Evolutionary conservation across 305 asterid genomes (phyloP), one percentile per base, ranked within the genome.

Genomic region (Andrographis paniculata): DNA sequence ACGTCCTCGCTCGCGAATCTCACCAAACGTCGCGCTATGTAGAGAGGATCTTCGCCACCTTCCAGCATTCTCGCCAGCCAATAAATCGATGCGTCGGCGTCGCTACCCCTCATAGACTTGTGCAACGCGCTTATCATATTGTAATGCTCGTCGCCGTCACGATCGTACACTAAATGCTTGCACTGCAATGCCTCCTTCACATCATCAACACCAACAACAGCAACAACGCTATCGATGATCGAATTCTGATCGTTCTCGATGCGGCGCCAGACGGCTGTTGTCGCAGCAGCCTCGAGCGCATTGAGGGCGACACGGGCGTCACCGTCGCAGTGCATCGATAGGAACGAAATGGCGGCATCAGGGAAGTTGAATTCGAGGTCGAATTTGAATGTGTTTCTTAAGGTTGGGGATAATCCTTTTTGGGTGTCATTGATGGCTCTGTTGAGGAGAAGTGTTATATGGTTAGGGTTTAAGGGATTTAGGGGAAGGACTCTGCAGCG

Each of bases 21-120:
- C 6, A 85, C 46, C 12, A 88, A 80, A 18, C 94, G 64, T 0
- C 91, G 93, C 0, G 95, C 91, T 35, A 88, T 79, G 65, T 88
- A 85, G 40, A 85, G 78, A 1, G 97, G 94, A 74, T 78, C 69
- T 51, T 88, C 94, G 13, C 97, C 97, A 28, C 97, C 97, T 71
- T 78, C 79, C 15, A 88, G 59, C 95, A 85, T 88, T 33, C 95
- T 68, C 0, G 84, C 87, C 12, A 88, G 67, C 97, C 95, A 88
- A 66, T 88, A 88, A 9, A 85, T 72, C 0, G 97, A 66, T 6
- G 97, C 95, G 30, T 82, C 62, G 0, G 93, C 70, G 33, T 84
- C 95, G 39, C 88, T 71, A 10, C 97, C 95, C 35, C 95, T 67
- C 87, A 85, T 85, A 2, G 95, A 88, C 63, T 88, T 88, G 59